A percentile compares a stretch with the other conserved stretches of the same genome.
Conservation (phyloP, 2,329 filamentous ascomycete species). For the Sordariomycetes sp. region DNA sequence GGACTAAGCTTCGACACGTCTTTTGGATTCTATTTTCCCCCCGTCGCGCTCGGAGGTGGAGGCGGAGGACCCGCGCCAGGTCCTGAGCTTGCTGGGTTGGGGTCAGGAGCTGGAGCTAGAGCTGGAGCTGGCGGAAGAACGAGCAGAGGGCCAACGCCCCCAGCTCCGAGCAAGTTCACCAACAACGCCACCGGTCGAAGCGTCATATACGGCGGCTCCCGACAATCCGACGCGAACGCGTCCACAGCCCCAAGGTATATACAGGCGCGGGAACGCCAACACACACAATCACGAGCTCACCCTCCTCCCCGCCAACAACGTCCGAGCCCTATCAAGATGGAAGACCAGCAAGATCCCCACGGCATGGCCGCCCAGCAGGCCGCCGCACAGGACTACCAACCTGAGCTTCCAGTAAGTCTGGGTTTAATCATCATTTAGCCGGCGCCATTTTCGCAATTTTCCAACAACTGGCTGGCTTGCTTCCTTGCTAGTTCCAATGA, state of each 20-base stretch:
- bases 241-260: too few species aligned
- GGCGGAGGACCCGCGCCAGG: neutral
- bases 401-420: constrained; percentile 44
- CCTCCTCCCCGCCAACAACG: constrained; percentile 6
- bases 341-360: constrained; percentile 20
- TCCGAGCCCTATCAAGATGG: constrained; percentile 17
- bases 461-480: too few species aligned
- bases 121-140: constrained; percentile 2
- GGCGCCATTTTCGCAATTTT: neutral
- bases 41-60: neutral
- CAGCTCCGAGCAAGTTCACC: neutral
- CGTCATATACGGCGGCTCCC: neutral
- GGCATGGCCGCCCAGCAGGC: constrained; percentile 51
- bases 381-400: constrained; percentile 49
- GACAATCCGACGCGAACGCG: too few species aligned
- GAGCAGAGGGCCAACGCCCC: neutral
- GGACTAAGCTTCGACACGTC: neutral
- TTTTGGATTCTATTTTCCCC: constrained; percentile 1
- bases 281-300: too few species aligned
- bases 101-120: constrained; percentile 1
- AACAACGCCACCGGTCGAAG: neutral
- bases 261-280: too few species aligned
- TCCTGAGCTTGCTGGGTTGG: neutral
- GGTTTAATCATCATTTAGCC: too few species aligned
- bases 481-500: too few species aligned